phyloP scores from a whole-genome alignment of 495 filamentous ascomycete species.

The Penicillium riverlandense region DNA sequence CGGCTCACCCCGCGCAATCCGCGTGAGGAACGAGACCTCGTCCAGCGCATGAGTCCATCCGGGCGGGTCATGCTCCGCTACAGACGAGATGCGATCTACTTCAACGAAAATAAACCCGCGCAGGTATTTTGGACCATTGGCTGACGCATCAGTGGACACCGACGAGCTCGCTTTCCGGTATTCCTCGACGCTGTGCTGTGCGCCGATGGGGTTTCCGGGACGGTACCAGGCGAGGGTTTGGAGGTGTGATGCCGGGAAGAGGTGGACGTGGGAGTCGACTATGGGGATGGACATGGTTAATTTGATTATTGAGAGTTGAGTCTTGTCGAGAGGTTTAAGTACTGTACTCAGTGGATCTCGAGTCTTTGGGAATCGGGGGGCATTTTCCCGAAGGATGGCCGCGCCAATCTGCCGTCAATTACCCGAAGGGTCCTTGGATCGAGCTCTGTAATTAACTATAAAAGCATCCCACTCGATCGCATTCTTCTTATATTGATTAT shows the following conservation, averaged over 20 bases:
- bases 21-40: constrained; percentile 60
- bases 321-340: too few species aligned
- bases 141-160: constrained; percentile 1
- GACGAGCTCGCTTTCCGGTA: constrained; percentile 34
- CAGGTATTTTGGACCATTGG: constrained; percentile 17
- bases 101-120: constrained; percentile 76
- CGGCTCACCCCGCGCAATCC: constrained; percentile 55
- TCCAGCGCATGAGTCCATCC: constrained; percentile 55
- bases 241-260: constrained; percentile 62
- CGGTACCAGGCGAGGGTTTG: constrained; percentile 57
- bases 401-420: too few species aligned
- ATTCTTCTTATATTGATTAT: too few species aligned
- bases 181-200: constrained; percentile 55
- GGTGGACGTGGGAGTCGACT: constrained; percentile 84
- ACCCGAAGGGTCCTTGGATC: too few species aligned
- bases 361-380: too few species aligned
- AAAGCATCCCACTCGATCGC: too few species aligned
- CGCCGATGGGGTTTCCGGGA: constrained; percentile 46
- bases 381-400: too few species aligned
- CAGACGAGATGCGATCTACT: constrained; percentile 62
- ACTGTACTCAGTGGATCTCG: too few species aligned
- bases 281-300: constrained; percentile 33
- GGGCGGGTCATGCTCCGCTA: constrained; percentile 31
- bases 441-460: too few species aligned
- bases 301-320: neutral